Evolutionary conservation across 2,329 filamentous ascomycete genomes (phyloP).

Genomic region (Aspergillus sp.): DNA sequence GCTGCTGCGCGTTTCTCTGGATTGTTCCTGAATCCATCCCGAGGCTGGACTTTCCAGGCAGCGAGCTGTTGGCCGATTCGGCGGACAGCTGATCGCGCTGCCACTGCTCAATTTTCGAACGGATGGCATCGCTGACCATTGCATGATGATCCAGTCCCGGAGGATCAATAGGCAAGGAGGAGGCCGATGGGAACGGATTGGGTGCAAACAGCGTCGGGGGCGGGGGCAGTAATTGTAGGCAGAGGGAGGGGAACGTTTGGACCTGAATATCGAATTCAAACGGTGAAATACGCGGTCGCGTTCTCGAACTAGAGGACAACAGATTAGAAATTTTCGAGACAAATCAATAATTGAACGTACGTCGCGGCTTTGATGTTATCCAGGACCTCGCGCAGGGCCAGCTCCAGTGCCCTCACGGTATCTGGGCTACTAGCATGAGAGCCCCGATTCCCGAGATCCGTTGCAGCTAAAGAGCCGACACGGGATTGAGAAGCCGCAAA

Average conservation of each 20-base stretch:
- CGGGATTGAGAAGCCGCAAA: constrained; percentile 33
- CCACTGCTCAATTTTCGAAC: constrained; percentile 67
- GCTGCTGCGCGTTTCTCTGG: constrained; percentile 52
- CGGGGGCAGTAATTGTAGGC: constrained; percentile 74
- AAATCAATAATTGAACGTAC: constrained; percentile 50
- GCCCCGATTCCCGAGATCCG: constrained; percentile 62
- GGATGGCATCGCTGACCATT: constrained; percentile 67
- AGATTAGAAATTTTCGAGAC: neutral
- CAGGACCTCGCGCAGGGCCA: constrained; percentile 80
- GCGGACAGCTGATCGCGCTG: constrained; percentile 47
- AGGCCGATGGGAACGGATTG: constrained; percentile 72
- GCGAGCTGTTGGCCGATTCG: constrained; percentile 41
- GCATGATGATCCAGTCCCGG: constrained; percentile 73
- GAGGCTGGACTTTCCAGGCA: constrained; percentile 38
- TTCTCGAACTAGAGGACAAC: constrained; percentile 41
- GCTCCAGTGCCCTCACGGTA: constrained; percentile 76
- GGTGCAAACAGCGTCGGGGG: constrained; percentile 81
- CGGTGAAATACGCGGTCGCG: constrained; percentile 45
- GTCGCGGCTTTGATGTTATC: constrained; percentile 79
- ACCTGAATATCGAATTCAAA: constrained; percentile 82
- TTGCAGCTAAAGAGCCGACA: constrained; percentile 28
- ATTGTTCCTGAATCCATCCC: constrained; percentile 37
- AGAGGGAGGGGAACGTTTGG: constrained; percentile 82
- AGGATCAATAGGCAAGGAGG: constrained; percentile 78
- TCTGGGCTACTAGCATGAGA: constrained; percentile 70